Evolutionary conservation across 2,329 filamentous ascomycete species (phyloP).

Genomic region (Hypoxylon sp.): DNA sequence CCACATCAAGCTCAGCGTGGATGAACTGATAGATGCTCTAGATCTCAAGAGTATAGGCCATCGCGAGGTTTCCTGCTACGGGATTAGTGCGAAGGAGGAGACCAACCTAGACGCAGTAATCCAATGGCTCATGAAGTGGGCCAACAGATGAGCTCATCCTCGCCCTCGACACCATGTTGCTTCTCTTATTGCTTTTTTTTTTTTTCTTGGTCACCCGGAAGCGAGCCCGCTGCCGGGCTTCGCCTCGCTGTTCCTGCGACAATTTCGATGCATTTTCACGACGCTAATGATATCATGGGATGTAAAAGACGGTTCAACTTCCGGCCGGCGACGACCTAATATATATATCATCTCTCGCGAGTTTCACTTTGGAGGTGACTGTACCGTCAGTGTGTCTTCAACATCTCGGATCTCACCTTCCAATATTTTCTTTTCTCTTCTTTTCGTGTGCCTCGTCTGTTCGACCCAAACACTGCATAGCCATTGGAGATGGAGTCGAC

Average conservation of each 20-base stretch:
- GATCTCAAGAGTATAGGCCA: constrained; percentile 89
- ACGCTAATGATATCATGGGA: constrained; percentile 51
- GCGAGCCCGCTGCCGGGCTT: constrained; percentile 23
- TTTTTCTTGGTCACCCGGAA: constrained; percentile 25
- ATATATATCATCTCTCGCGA: constrained; percentile 53
- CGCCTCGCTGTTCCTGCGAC: constrained; percentile 41
- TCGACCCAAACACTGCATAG: constrained; percentile 45
- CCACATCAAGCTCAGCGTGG: constrained; percentile 88
- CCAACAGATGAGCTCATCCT: constrained; percentile 70
- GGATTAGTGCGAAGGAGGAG: constrained; percentile 98
- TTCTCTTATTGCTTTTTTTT: constrained; percentile 24
- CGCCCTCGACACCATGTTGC: constrained; percentile 10
- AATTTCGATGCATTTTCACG: constrained; percentile 49
- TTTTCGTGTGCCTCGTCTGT: constrained; percentile 41
- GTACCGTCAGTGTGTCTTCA: constrained; percentile 39
- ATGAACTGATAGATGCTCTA: constrained; percentile 93
- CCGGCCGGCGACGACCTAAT: constrained; percentile 52
- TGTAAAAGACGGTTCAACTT: constrained; percentile 48
- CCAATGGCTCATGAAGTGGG: constrained; percentile 94
- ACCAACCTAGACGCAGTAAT: constrained; percentile 97
- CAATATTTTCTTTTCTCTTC: constrained; percentile 36
- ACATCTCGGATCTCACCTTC: constrained; percentile 41
- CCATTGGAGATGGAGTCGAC: constrained; percentile 44
- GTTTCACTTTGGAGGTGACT: constrained; percentile 46
- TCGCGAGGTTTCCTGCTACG: constrained; percentile 97